Evolutionary conservation across 495 filamentous ascomycete genomes (phyloP), one percentile per base, ranked within the genome.

Genomic region (Astrothelium subdiscretum): DNA sequence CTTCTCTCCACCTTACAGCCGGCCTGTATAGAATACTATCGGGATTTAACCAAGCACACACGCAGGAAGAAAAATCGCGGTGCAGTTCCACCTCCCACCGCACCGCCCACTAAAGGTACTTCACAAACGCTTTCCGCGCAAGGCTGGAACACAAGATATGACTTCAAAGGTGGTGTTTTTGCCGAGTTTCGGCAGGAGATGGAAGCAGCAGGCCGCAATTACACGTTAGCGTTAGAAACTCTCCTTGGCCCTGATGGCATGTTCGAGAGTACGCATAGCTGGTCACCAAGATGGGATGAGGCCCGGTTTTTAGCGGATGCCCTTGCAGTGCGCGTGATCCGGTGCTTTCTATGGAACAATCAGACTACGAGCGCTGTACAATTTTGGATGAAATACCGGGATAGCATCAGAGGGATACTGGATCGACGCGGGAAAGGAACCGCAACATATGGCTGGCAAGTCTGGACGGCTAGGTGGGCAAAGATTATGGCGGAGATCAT

Each of bases 181-280:
- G 90, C 92, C 32, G 91, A 96, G 70, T 96, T 90, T 64, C 83
- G 92, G 13, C 87, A 90, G 69, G 92, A 97, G 68, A 89, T 92
- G 82, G 91, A 96, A 67, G 84, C 81, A 31, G 91, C 92, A 0
- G 76, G 85, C 58, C 82, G 89, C 32, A 91, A 88, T 60, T 96
- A 88, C 65, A 88, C 91, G 67, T 84, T 85, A 68, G 89, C 90
- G 6, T 91, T 96, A 69, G 90, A 94, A 29, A 84, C 80, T 38
- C 72, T 97, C 22, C 82, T 97, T 60, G 83, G 85, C 29, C 74
- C 85, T 5, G 91, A 96, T 69, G 81, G 74, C 32, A 62, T 95
- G 6, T 86, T 96, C 58, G 90, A 95, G 70, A 85, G 83, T 32
- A 95, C 92, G 62, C 86, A 89, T 1, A 89, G 84, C 64, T 96